phyloP scores from a whole-genome alignment of 108 stramenopile genomes.

The Skeletonema potamos region DNA sequence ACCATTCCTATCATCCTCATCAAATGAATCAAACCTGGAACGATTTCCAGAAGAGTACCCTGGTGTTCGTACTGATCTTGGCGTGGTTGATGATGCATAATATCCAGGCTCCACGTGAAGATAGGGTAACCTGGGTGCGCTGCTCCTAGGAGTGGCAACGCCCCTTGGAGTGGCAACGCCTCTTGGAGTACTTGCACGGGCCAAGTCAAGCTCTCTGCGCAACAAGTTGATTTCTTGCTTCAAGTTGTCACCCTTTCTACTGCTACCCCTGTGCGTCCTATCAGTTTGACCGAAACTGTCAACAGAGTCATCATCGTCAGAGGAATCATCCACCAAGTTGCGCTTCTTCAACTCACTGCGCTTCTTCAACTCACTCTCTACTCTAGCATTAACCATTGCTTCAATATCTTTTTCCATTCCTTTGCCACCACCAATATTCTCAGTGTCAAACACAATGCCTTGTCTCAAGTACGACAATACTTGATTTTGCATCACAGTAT shows the following conservation, averaged over 20 bases:
- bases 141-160: not conserved
- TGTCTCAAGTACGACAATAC: not conserved
- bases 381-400: not conserved
- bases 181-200: not conserved
- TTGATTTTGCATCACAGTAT: not conserved
- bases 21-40: not conserved
- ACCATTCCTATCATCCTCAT: not conserved
- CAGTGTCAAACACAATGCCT: not conserved
- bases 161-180: not conserved
- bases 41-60: not conserved
- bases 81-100: not conserved
- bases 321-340: not conserved
- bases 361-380: not conserved
- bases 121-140: not conserved
- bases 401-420: not conserved
- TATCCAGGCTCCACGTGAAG: not conserved
- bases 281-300: not conserved
- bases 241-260: slow-evolving; percentile 11
- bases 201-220: slow-evolving; percentile 15
- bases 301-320: not conserved
- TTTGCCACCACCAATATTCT: not conserved
- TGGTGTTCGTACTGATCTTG: not conserved
- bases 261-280: not conserved
- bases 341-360: too few species aligned
- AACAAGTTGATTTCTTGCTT: slow-evolving; percentile 4